Base-by-base conservation (phyloP, 805 yeast species). In the Blastobotrys americana region DNA sequence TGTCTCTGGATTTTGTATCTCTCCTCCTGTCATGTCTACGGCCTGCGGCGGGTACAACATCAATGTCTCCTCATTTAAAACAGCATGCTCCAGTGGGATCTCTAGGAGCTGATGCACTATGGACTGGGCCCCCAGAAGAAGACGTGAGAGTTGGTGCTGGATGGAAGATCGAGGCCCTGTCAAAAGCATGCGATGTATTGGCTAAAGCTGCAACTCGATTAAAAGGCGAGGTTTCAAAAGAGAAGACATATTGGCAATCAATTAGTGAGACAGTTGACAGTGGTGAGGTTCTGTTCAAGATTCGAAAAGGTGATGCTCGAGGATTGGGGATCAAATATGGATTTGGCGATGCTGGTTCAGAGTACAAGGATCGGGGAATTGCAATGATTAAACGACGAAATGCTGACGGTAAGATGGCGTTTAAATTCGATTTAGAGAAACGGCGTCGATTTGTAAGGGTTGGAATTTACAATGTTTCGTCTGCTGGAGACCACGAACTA, bases 291-390 rank as follows among this genome's bases (percentile, higher is more conserved):
- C 61, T 89, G 9, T 80, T 82, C 56, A 84, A 83, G 53, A 71
- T 81, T 20, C 72, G 79, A 43, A 80, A 76, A 45, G 79, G 78
- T 5, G 70, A 71, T 4, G 61, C 71, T 0, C 70, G 77, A 16
- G 74, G 77, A 6, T 67, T 89, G 36, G 94, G 90, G 3, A 82
- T 90, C 31, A 86, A 84, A 55, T 93, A 84, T 58, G 97, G 97
- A 0, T 90, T 77, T 65, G 89, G 83, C 15, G 97, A 89, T 61
- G 79, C 95, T 0, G 98, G 97, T 0, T 84, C 95, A 1, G 75
- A 70, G 17, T 86, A 77, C 55, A 68, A 66, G 46, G 89, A 85
- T 54, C 73, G 75, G 51, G 97, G 97, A 2, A 64, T 82, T 36
- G 97, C 95, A 0, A 61, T 83, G 0, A 64, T 88, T 49, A 73